Percentiles rank a stretch among this genome's conserved stretches.
phyloP scores from a whole-genome alignment of 2,329 filamentous ascomycete genomes.

The Colletotrichum acutatum region DNA sequence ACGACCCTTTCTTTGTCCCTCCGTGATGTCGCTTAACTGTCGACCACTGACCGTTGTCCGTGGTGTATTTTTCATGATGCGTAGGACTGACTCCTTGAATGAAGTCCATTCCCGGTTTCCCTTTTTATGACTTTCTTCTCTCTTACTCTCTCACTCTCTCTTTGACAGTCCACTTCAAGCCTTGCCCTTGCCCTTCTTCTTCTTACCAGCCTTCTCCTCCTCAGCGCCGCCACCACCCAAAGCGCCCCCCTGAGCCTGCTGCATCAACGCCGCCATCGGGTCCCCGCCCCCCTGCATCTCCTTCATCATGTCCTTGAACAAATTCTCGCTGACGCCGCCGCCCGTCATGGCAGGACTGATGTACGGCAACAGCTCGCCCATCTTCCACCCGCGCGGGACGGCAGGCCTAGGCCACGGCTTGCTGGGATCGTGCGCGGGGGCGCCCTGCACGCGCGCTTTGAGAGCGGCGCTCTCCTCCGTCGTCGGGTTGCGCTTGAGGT shows the following conservation, averaged over 20 bases:
- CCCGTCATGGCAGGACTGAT: constrained; percentile 91
- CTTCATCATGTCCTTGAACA: constrained; percentile 96
- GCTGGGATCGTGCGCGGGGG: constrained; percentile 72
- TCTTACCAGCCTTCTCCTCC: constrained; percentile 57
- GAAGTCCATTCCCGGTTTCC: background rate
- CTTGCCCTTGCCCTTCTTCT: constrained; percentile 61
- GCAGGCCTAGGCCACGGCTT: constrained; percentile 78
- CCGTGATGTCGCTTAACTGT: background rate
- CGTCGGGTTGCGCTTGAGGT: constrained; percentile 80
- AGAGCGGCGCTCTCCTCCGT: constrained; percentile 75
- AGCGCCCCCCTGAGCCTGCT: constrained; percentile 44
- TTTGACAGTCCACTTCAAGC: constrained; percentile 37
- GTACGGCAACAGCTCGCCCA: constrained; percentile 84
- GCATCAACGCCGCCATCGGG: constrained; percentile 57
- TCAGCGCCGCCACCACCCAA: constrained; percentile 40
- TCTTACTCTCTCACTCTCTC: too few relatives aligned
- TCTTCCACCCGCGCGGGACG: constrained; percentile 91
- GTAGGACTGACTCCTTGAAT: background rate
- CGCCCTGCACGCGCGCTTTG: constrained; percentile 77
- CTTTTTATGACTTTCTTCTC: background rate
- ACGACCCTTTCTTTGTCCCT: background rate
- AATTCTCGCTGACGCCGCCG: constrained; percentile 92
- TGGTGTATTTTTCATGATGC: background rate
- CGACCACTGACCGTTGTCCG: background rate
- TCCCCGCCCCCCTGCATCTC: constrained; percentile 76